A percentile compares a stretch with the other conserved stretches of the same genome.
Evolutionary conservation across 345 rosid genomes (phyloP).

Genomic region (Pelargonium nanum): DNA sequence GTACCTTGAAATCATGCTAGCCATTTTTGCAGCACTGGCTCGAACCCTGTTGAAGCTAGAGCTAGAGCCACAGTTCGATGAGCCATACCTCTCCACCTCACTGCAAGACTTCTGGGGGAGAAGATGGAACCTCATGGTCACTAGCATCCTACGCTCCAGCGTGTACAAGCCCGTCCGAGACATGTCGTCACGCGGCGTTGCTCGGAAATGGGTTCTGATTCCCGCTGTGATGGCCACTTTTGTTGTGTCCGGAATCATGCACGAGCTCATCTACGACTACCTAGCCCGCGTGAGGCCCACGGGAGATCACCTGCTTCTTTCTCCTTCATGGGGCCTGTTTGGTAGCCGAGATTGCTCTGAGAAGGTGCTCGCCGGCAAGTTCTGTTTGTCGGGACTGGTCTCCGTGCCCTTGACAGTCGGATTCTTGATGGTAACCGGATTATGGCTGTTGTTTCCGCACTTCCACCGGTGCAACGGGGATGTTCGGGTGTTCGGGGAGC

Average conservation of each 20-base stretch:
- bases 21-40: conserved; percentile 25
- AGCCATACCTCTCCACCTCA: conserved; percentile 52
- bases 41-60: conserved; percentile 19
- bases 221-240: conserved; percentile 34
- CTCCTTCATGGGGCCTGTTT: conserved; percentile 39
- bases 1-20: conserved; percentile 31
- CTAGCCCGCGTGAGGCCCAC: conserved; percentile 35
- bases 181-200: conserved; percentile 9
- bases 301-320: conserved; percentile 48
- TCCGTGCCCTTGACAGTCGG: conserved; percentile 27
- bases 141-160: conserved; percentile 41
- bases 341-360: conserved; percentile 16
- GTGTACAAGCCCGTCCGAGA: conserved; percentile 36
- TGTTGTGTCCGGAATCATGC: conserved; percentile 45
- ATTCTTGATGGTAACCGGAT: conserved; percentile 18
- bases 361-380: conserved; percentile 35
- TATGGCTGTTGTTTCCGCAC: conserved; percentile 30
- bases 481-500: conserved; percentile 25
- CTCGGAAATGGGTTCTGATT: conserved; percentile 27
- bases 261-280: conserved; percentile 54
- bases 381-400: conserved; percentile 34
- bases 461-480: conserved; percentile 20
- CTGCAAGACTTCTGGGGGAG: conserved; percentile 74
- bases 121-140: conserved; percentile 62
- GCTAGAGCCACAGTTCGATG: conserved; percentile 48